Evolutionary conservation across 108 stramenopile species (phyloP), one percentile per base, ranked within the genome.

Genomic region (Pseudonitzschia multiseries): DNA sequence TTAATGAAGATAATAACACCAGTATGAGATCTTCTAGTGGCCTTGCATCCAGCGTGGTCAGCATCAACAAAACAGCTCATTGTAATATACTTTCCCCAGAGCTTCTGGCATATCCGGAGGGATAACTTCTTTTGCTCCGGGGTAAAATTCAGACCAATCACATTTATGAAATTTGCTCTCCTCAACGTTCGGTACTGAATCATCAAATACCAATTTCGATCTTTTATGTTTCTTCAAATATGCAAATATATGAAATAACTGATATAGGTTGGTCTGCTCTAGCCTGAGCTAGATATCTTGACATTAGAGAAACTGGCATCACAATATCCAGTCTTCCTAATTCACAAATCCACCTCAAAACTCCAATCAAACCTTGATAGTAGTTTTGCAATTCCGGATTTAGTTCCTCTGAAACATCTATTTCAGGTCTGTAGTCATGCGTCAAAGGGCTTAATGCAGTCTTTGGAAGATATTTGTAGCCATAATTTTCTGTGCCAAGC

Each of bases 1-100:
- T 90, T 83, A 21, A 85, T 48, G 57, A 81, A 87, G 26, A 91
- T 69, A 0, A 91, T 8, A 17, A 87, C 57, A 0, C 86, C 90
- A 36, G 87, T 86, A 14, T 81, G 65, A 3, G 83, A 84, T 44
- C 89, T 57, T 14, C 85, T 31, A 12, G 85, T 87, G 15, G 79
- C 60, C 27, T 57, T 31, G 61, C 79, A 69, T 24, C 82, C 85
- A 15, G 85, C 88, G 64, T 84, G 85, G 57, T 83, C 73, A n/a
- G 78, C 66, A 75, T 89, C 88, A 32, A 86, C 85, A 67, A 82
- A 85, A 22, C 18, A 4, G 9, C 40, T 62, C 27, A 68, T 68
- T 56, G 70, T 57, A 1, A 57, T 20, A 1, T 71, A 1, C 18
- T 18, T 48, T n/a, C 1, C 46, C 46, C 12, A 14, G 13, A 2